Percentiles rank a stretch among this genome's conserved stretches.
Conservation (phyloP, 257 asterid genomes). For the Hygrophila difformis region DNA sequence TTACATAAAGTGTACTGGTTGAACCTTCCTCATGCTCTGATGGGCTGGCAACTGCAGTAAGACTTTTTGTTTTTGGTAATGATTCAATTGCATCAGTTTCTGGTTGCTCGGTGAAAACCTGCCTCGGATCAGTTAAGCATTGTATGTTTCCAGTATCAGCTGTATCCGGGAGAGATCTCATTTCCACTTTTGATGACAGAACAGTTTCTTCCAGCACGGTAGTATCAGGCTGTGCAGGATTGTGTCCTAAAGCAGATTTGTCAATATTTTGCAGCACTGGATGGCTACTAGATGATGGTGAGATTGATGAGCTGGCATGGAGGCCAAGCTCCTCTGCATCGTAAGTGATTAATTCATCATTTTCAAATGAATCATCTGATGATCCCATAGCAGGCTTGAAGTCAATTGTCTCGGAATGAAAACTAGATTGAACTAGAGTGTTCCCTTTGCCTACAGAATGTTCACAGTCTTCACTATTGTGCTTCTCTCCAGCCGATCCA, state of each 20-base stretch:
- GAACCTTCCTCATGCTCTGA: too few relatives aligned
- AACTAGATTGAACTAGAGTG: constrained; percentile 4
- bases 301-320: constrained; percentile 1
- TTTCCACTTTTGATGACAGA: constrained; percentile 16
- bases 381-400: background rate
- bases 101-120: constrained; percentile 14
- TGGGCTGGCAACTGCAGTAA: constrained; percentile 27
- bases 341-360: constrained; percentile 14
- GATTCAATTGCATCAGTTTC: constrained; percentile 44
- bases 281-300: constrained; percentile 1
- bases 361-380: constrained; percentile 11
- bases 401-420: background rate
- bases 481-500: constrained; percentile 12
- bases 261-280: constrained; percentile 12
- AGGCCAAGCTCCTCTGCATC: constrained; percentile 4
- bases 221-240: constrained; percentile 14
- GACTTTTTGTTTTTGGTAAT: constrained; percentile 51
- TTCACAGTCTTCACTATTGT: constrained; percentile 9
- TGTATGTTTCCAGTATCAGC: constrained; percentile 17
- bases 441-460: constrained; percentile 9
- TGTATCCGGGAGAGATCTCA: constrained; percentile 12
- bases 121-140: constrained; percentile 11
- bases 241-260: constrained; percentile 17
- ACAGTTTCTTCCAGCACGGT: constrained; percentile 17
- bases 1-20: too few relatives aligned